Evolutionary conservation across 345 rosid species (phyloP), one percentile per base, ranked within the genome.

Genomic region (Nasturtium officinale): DNA sequence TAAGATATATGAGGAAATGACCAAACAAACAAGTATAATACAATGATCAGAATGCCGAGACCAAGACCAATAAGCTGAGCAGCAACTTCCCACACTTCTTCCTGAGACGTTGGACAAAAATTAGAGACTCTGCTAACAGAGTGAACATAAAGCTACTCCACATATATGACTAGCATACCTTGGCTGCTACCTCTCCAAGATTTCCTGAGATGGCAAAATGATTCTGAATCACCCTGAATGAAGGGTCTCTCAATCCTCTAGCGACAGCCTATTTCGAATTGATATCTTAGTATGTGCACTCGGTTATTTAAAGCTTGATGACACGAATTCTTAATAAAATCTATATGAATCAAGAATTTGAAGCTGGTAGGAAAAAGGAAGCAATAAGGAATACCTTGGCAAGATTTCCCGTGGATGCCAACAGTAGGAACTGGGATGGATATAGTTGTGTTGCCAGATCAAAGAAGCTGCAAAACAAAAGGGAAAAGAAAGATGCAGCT

Each of bases 81-180:
- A 74, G 83, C 85, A 78, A 94, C 98, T 88, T 91, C 98, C 98
- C 98, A 94, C 67, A 94, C 96, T 83, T 94, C 97, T 77, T 94
- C 98, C 98, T 91, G 88, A 82, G 61, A 82, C 46, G 54, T 68
- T 77, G 42, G 53, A 61, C 43, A 65, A 18, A 59, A 46, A 40
- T 28, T 13, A 62, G 33, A 69, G 61, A 9, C 68, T 47, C 23
- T 9, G 37, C 11, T 43, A 54, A 62, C 2, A 55, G 35, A 76
- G 65, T 8, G 7, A 58, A 37, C 45, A 59, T 26, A 52, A 67
- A 17, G n/a, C 50, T 43, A 69, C 52, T n/a, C 25, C 26, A 67
- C 18, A 67, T 21, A 58, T 53, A 38, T 9, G 47, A 54, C 21
- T 51, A 48, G 18, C 20, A 73, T 86, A 91, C 98, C 98, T 91